These are phyloP conservation scores for Phytopythium mirpurense DNA, from an alignment of 352 stramenopile species.

Conservation along the genomic window DNA sequence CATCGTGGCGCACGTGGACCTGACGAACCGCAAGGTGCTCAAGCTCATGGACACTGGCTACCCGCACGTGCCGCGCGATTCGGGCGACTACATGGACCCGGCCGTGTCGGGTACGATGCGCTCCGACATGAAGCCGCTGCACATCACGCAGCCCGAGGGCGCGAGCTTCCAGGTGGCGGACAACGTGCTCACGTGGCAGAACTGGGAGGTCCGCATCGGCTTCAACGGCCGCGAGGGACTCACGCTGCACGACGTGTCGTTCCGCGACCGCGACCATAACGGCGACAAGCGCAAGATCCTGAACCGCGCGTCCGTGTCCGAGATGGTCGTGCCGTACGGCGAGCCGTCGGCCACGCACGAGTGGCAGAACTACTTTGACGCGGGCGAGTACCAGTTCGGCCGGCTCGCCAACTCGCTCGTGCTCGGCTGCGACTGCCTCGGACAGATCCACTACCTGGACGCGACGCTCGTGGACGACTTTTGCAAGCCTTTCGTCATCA, in stretches of 20 bases:
- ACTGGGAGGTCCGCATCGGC: constrained; percentile 74
- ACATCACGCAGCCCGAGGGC: constrained; percentile 70
- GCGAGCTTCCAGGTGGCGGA: constrained; percentile 67
- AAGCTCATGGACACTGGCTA: constrained; percentile 40
- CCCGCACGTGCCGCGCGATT: constrained; percentile 37
- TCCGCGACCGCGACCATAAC: constrained; percentile 23
- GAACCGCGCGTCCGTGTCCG: constrained; percentile 63
- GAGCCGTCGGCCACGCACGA: constrained; percentile 64
- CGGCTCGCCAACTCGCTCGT: constrained; percentile 74
- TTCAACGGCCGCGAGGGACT: constrained; percentile 83
- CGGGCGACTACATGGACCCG: constrained; percentile 37
- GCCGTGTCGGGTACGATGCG: constrained; percentile 33
- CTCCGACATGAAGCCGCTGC: constrained; percentile 49
- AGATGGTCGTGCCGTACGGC: constrained; percentile 87
- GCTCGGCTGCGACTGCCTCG: constrained; percentile 81
- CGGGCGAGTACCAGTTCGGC: constrained; percentile 74
- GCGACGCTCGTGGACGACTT: constrained; percentile 50
- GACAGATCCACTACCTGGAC: constrained; percentile 83
- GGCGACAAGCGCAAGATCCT: constrained; percentile 42
- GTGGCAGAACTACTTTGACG: constrained; percentile 86
- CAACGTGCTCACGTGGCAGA: constrained; percentile 71
- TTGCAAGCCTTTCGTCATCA: constrained; percentile 42
- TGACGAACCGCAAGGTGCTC: constrained; percentile 33
- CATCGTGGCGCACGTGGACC: constrained; percentile 38
- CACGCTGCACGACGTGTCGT: constrained; percentile 65